Percentiles rank a stretch among this genome's conserved stretches.
phyloP scores from a whole-genome alignment of 768 basidiomycete genomes.

The Phanerochaete sordida region DNA sequence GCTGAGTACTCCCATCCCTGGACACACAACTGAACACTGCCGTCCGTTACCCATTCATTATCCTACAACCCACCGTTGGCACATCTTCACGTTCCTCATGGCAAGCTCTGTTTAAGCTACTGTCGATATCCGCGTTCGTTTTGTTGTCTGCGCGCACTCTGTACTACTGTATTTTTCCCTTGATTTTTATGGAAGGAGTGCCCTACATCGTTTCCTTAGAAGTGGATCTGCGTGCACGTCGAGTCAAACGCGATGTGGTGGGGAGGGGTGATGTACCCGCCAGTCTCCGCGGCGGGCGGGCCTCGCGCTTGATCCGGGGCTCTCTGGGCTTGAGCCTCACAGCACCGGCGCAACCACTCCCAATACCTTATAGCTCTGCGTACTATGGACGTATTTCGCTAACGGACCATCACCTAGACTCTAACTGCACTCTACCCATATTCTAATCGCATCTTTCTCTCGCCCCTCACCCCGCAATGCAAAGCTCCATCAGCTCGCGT shows the following conservation, averaged over 20 bases:
- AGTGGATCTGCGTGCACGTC: background rate
- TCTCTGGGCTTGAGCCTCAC: background rate
- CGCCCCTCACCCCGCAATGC: conserved; percentile 1
- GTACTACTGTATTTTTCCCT: conserved; percentile 10
- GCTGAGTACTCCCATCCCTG: conserved; percentile 39
- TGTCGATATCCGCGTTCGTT: conserved; percentile 8
- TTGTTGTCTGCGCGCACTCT: conserved; percentile 8
- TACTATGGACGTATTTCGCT: background rate
- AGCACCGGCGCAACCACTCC: background rate
- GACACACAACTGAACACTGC: conserved; percentile 11
- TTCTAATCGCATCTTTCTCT: background rate
- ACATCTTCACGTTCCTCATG: background rate
- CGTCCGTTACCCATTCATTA: conserved; percentile 18
- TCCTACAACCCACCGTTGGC: background rate
- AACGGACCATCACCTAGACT: background rate
- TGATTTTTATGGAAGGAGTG: conserved; percentile 1
- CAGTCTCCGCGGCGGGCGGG: background rate
- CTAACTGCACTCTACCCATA: background rate
- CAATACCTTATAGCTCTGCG: background rate
- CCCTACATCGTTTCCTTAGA: background rate
- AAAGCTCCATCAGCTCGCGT: background rate
- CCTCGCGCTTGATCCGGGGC: conserved; percentile 4
- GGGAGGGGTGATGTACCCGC: background rate
- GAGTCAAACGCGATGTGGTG: background rate
- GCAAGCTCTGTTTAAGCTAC: conserved; percentile 8